Evolutionary conservation across 805 yeast genomes (phyloP), one percentile per base, ranked within the genome.

Genomic region (Yamadazyma philogaea): DNA sequence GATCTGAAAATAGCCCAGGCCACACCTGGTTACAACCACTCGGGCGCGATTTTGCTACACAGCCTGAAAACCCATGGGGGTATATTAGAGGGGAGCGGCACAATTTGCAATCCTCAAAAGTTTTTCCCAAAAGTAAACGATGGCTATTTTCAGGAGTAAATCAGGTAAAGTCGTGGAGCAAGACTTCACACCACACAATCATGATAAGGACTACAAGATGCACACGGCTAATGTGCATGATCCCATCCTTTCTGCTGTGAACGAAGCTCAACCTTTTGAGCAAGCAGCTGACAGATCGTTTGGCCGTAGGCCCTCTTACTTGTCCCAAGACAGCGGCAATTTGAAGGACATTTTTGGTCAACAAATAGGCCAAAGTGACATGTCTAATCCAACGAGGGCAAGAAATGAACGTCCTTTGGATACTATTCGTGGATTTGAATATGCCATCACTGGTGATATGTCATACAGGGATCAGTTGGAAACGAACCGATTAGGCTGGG

Each of bases 401-500:
- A 79, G 99, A 64, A 91, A 90, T 62, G 99, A 93, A 66, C 79
- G 99, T 56, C 99, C 99, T 3, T 70, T 93, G 55, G 99, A 95
- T 63, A 93, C 99, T 2, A 90, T 93, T 56, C 76, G 98, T 54
- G 75, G 87, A 4, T 93, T 93, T 64, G 98, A 93, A 70, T 93
- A 84, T 59, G 82, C 97, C 30, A 89, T 93, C 50, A 87, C 96
- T 6, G 96, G 96, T 40, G 99, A 93, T 63, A 67, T 75, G 44
- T 64, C 78, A 10, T 84, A 86, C 70, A 80, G 82, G 41, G 93
- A 87, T 44, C 88, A 86, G 54, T 72, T 88, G 55, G 97, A 90
- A 64, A 74, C 90, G 3, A 78, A 78, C 6, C 71, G 79, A 15
- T 74, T 84, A 34, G 98, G 97, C 12, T 90, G 95, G 84, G 80